Percentiles rank a stretch among this genome's conserved stretches.
These are phyloP conservation scores for Neofusicoccum umdonicola DNA, from an alignment of 2,329 filamentous ascomycete species.

Conservation along the genomic window DNA sequence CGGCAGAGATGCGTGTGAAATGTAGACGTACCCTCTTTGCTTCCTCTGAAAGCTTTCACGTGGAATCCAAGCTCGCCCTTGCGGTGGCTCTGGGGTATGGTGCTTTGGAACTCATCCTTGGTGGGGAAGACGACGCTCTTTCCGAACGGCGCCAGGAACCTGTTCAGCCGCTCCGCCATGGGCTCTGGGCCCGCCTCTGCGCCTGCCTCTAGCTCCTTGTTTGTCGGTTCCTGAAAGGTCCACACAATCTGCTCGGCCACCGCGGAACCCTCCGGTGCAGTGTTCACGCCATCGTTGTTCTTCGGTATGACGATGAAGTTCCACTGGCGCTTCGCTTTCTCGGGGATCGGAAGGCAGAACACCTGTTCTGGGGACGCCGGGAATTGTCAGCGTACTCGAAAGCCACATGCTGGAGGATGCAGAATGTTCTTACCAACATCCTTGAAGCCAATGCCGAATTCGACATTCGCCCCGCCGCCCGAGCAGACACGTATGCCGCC, in stretches of 20 bases:
- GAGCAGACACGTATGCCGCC: slow-evolving; percentile 50
- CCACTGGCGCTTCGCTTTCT: slow-evolving; percentile 62
- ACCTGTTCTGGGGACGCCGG: slow-evolving; percentile 46
- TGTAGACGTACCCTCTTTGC: slow-evolving; percentile 57
- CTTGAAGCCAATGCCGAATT: slow-evolving; percentile 52
- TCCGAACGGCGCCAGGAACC: slow-evolving; percentile 40
- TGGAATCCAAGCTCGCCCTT: slow-evolving; percentile 64
- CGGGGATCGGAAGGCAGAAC: slow-evolving; percentile 61
- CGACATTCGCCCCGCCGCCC: slow-evolving; percentile 51
- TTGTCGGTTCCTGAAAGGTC: slow-evolving; percentile 56
- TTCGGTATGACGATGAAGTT: slow-evolving; percentile 61
- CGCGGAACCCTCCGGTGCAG: slow-evolving; percentile 38
- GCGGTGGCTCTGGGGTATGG: slow-evolving; percentile 58
- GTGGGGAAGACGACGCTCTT: slow-evolving; percentile 53
- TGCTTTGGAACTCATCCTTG: slow-evolving; percentile 59
- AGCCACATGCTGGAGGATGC: background rate
- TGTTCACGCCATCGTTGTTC: slow-evolving; percentile 49
- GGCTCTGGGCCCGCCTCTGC: slow-evolving; percentile 40
- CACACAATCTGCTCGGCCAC: slow-evolving; percentile 58
- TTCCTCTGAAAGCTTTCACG: slow-evolving; percentile 62
- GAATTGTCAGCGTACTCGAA: slow-evolving; percentile 4
- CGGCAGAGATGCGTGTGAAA: background rate
- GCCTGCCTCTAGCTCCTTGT: slow-evolving; percentile 42
- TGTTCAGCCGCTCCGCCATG: slow-evolving; percentile 50
- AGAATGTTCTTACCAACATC: slow-evolving; percentile 42